Evolutionary conservation across 164 flowering plant genomes (phyloP).

Genomic region (Liriodendron chinense): DNA sequence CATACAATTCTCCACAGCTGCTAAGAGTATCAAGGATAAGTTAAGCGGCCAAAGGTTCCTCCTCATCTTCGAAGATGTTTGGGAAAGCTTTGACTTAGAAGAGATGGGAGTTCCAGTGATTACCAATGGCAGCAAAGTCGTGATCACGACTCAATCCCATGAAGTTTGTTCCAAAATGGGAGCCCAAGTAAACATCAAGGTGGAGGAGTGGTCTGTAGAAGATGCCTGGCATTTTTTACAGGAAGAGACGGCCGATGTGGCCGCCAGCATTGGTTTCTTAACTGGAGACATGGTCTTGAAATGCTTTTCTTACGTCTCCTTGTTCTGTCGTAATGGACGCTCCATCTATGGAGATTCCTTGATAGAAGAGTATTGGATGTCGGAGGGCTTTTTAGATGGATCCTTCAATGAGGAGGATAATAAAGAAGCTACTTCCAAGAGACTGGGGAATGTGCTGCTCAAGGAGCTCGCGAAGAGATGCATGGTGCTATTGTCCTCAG

Average conservation of each 20-base stretch:
- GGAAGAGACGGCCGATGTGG: neutral
- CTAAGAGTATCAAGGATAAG: neutral
- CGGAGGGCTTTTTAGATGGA: neutral
- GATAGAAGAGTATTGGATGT: neutral
- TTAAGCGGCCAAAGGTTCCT: neutral
- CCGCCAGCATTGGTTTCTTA: neutral
- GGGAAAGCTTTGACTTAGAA: neutral
- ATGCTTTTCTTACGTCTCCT: neutral
- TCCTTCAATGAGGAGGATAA: neutral
- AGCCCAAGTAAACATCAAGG: neutral
- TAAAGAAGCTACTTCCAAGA: neutral
- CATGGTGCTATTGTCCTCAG: neutral
- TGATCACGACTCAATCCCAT: neutral
- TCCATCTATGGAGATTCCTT: neutral
- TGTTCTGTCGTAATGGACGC: neutral
- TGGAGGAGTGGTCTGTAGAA: neutral
- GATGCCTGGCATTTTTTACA: neutral
- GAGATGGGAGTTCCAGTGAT: neutral
- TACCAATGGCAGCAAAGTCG: neutral
- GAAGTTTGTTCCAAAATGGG: neutral
- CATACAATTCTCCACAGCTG: neutral
- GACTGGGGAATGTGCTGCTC: neutral
- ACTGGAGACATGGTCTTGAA: neutral
- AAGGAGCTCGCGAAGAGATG: neutral
- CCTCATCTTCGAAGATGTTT: neutral